Base-by-base conservation (phyloP, 495 filamentous ascomycete genomes). In the Diplogelasinospora grovesii region DNA sequence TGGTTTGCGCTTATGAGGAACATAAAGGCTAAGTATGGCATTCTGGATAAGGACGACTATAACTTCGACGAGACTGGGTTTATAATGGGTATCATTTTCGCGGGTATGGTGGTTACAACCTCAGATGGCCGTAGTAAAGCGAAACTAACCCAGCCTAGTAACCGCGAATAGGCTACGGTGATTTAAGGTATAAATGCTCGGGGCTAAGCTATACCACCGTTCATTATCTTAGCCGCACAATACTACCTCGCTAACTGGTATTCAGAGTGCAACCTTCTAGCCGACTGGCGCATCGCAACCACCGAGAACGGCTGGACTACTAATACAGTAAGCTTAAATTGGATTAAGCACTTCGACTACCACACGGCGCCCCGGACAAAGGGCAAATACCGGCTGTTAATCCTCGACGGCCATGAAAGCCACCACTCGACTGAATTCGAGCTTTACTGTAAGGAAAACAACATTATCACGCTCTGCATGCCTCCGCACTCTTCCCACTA, bases 51-150 rank as follows among this genome's bases (percentile, higher is more conserved):
- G 2, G 37, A 40, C 18, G 9, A 29, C 24, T 66, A 67, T 40
- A 74, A 71, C 48, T 70, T 73, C 46, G 53, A 73, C 46, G 54
- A 73, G 47, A 63, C 57, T 38, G 52, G 61, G 8, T 60, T 69
- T 51, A 45, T 57, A 36, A 69, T 70, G 45, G 61, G 57, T 8
- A 39, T 65, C 30, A 56, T 61, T 36, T 19, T 30, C 13, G 43
- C 45, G 36, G 43, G 23, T 25, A 60, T 54, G 45, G 57, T 67
- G 29, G 43, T 65, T 32, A 66, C 45, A 36, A 15, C 21, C 22
- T 32, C 53, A 32, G 46, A 68, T 33, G 37, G 48, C 27, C 13
- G 11, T 44, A 36, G 39, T 37, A 36, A 46, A 38, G 45, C 49
- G 16, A 48, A 32, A 20, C 22, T 46, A 30, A 39, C 47, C 21